Conservation (phyloP, 208 protist species). For the Leptomonas seymouri region DNA sequence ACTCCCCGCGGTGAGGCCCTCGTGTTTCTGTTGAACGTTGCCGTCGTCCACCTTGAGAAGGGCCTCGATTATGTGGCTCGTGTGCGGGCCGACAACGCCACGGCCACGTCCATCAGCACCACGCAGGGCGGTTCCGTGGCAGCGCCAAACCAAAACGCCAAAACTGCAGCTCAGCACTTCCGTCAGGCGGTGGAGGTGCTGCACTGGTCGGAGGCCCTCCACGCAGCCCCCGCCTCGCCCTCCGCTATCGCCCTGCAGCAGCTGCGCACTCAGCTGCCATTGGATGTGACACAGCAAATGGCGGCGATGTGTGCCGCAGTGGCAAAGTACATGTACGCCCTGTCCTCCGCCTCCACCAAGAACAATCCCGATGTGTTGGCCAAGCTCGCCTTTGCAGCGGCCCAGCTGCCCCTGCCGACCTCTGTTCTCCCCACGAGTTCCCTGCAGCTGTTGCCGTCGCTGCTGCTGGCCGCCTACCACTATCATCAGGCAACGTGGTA, state of each 20-base stretch:
- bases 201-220: slow-evolving; percentile 32
- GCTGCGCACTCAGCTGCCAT: slow-evolving; percentile 39
- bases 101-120: slow-evolving; percentile 14
- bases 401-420: slow-evolving; percentile 36
- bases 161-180: slow-evolving; percentile 56
- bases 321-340: slow-evolving; percentile 76
- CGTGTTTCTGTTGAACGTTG: slow-evolving; percentile 66
- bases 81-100: slow-evolving; percentile 30
- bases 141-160: slow-evolving; percentile 49
- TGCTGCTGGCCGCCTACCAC: slow-evolving; percentile 71
- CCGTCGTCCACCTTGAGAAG: slow-evolving; percentile 42
- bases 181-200: slow-evolving; percentile 37
- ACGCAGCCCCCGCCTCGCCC: slow-evolving; percentile 27
- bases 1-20: slow-evolving; percentile 51
- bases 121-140: slow-evolving; percentile 19
- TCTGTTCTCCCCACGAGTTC: slow-evolving; percentile 18
- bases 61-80: slow-evolving; percentile 49
- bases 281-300: slow-evolving; percentile 35
- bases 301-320: slow-evolving; percentile 43
- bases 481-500: slow-evolving; percentile 63
- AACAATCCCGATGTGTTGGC: slow-evolving; percentile 61
- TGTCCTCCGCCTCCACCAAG: slow-evolving; percentile 45
- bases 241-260: slow-evolving; percentile 36
- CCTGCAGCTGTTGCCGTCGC: slow-evolving; percentile 46
- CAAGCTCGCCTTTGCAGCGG: slow-evolving; percentile 50